Conservation (phyloP, 371 early-diverging fungal genomes). For the Syncephalastrum contaminatum region DNA sequence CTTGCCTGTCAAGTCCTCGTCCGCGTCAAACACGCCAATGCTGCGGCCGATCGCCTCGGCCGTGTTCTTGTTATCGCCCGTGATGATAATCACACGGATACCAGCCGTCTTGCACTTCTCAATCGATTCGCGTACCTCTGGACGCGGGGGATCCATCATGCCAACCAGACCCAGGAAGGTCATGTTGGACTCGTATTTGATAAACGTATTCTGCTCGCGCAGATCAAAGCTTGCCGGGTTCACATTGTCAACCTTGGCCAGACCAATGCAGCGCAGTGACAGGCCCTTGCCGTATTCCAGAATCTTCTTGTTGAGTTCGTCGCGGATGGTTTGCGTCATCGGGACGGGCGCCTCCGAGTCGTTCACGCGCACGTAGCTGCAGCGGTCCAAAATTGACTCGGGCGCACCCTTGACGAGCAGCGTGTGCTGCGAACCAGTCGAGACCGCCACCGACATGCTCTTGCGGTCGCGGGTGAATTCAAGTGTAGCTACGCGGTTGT, state of each 20-base stretch:
- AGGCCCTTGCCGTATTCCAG: conserved; percentile 75
- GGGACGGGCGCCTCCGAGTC: conserved; percentile 54
- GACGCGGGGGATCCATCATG: conserved; percentile 97
- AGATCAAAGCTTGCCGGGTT: conserved; percentile 51
- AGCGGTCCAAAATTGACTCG: conserved; percentile 90
- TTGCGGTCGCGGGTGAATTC: conserved; percentile 97
- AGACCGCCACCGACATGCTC: conserved; percentile 90
- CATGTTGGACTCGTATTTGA: conserved; percentile 75
- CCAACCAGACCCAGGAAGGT: conserved; percentile 92
- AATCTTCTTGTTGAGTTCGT: conserved; percentile 64
- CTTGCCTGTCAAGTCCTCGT: conserved; percentile 72
- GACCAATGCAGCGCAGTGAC: conserved; percentile 85
- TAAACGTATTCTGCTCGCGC: conserved; percentile 64
- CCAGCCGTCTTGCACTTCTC: conserved; percentile 87
- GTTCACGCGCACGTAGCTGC: conserved; percentile 63
- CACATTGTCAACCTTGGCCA: conserved; percentile 80
- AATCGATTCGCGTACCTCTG: conserved; percentile 88
- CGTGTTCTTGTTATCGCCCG: conserved; percentile 96
- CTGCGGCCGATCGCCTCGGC: conserved; percentile 93
- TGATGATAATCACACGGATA: conserved; percentile 97
- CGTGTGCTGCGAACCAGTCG: conserved; percentile 27
- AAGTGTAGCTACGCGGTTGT: conserved; percentile 67
- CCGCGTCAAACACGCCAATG: conserved; percentile 86
- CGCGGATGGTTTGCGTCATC: conserved; percentile 68
- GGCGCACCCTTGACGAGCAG: conserved; percentile 91